Evolutionary conservation across 345 rosid species (phyloP).

Genomic region (Corchorus capsularis): DNA sequence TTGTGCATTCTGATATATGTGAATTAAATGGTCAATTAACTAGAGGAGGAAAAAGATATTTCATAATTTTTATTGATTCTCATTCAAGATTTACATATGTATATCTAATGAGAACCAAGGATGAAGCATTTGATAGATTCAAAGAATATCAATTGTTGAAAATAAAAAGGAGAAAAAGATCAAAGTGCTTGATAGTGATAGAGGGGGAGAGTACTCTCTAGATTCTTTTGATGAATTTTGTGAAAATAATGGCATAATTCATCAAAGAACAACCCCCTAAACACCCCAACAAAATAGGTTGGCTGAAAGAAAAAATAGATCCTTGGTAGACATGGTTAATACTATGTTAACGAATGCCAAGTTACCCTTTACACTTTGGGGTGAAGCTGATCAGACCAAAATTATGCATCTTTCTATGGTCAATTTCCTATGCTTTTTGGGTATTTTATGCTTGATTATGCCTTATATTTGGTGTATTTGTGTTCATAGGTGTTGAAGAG

Average conservation of each 20-base stretch:
- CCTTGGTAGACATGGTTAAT: conserved; percentile 14
- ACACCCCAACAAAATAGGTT: not conserved
- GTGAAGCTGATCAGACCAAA: too few species aligned
- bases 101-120: conserved; percentile 7
- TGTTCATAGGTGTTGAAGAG: too few species aligned
- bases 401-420: too few species aligned
- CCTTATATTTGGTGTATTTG: too few species aligned
- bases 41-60: not conserved
- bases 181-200: too few species aligned
- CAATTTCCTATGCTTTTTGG: too few species aligned
- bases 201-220: not conserved
- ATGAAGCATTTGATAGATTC: not conserved
- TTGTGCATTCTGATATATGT: conserved; percentile 15
- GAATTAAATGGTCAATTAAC: conserved; percentile 18
- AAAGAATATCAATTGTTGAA: not conserved
- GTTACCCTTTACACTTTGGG: not conserved
- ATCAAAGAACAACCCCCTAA: not conserved
- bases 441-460: too few species aligned
- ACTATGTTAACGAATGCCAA: not conserved
- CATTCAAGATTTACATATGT: conserved; percentile 3
- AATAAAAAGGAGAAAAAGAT: not conserved
- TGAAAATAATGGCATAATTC: not conserved
- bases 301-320: conserved; percentile 9
- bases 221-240: not conserved
- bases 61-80: conserved; percentile 23